Conservation (phyloP, 139 green algal species). For the Tetraselmis chui region DNA sequence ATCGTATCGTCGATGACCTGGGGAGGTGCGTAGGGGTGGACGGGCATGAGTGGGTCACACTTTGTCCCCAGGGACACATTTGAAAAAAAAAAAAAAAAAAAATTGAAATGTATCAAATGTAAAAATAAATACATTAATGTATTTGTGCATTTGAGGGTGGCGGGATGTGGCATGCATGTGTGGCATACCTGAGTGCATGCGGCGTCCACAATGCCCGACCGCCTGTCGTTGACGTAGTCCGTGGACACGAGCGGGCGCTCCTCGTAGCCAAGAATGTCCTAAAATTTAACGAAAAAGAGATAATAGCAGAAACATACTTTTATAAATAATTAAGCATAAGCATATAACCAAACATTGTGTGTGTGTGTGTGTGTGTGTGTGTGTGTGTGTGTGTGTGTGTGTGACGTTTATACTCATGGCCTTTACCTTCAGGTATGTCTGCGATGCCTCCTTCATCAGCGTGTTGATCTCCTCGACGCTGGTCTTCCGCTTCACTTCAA, state of each 20-base stretch:
- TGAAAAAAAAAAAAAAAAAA: background rate
- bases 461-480: slow-evolving; percentile 72
- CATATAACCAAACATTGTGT: too few relatives aligned
- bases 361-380: too few relatives aligned
- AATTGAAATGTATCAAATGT: background rate
- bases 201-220: slow-evolving; percentile 72
- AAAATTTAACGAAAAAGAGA: background rate
- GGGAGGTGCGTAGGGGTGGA: background rate
- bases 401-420: background rate
- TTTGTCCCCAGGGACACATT: background rate
- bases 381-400: too few relatives aligned
- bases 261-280: slow-evolving; percentile 71
- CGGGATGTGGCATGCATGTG: background rate
- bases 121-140: background rate
- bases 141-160: slow-evolving; percentile 4
- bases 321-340: too few relatives aligned
- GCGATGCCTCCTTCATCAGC: slow-evolving; percentile 61
- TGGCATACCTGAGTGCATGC: slow-evolving; percentile 50
- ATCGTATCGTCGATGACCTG: slow-evolving; percentile 70
- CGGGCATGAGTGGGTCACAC: background rate
- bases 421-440: slow-evolving; percentile 48
- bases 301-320: too few relatives aligned
- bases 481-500: slow-evolving; percentile 48
- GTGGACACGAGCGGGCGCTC: slow-evolving; percentile 57
- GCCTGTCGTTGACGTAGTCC: slow-evolving; percentile 75